Base-by-base conservation (phyloP, 208 protist species). In the Leishmania lainsoni region DNA sequence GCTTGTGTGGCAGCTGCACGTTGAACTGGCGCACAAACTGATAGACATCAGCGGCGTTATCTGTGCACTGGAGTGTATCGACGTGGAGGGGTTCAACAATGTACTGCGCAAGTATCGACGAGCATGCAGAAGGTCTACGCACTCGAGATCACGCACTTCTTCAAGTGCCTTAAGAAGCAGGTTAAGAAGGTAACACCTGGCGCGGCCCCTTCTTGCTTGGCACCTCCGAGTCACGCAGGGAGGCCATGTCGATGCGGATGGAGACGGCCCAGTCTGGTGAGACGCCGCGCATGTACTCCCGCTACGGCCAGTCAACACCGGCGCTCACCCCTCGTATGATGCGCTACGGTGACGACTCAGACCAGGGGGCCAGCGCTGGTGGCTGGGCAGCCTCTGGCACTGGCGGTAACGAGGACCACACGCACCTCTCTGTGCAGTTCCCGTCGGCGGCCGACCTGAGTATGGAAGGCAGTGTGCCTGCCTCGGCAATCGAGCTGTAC, bases 1-100 rank as follows among this genome's bases (percentile, higher is more conserved):
- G n/a, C 83, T 97, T 48, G 91, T 96, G 48, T 97, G 94, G 93
- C 86, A 86, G n/a, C 78, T 91, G 48, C 94, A 97, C 82, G 78
- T 51, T 42, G 91, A 95, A 68, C 83, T 97, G 20, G 86, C 85
- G 26, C 48, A 51, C 39, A 89, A 93, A 78, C 83, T 97, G 76
- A 70, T 83, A 42, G 81, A 85, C 63, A 85, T 97, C 26, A 83
- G 79, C 42, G 92, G 95, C 65, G 89, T 97, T 66, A 86, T 97
- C 32, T 83, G 83, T 39, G 87, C 92, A 35, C 86, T 96, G 32
- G 80, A 84, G 16, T 87, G 88, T 61, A 92, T 97, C 76, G 92
- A 96, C 72, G 71, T 90, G 74, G 93, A 92, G 76, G 89, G 88
- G 39, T 94, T 91, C 87, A 85, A 84, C 73, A 90, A 81, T 17